These are phyloP conservation scores for Rosa lucieae DNA, from an alignment of 306 rosid genomes.

Conservation along the genomic window DNA sequence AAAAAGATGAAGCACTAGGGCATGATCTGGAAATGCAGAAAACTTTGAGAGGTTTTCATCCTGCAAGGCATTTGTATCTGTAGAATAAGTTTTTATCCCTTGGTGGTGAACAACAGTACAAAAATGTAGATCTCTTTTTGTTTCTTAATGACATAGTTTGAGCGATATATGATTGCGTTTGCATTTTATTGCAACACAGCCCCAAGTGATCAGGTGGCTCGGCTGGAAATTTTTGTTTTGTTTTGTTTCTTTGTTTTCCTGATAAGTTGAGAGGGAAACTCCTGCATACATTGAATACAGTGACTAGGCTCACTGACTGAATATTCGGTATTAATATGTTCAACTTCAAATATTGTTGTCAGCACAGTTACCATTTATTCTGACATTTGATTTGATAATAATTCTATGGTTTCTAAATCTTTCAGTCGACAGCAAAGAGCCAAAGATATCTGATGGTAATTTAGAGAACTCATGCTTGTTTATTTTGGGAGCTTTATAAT, in stretches of 20 bases:
- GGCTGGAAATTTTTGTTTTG: not conserved
- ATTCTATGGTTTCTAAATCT: not conserved
- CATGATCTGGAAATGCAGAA: constrained; percentile 10
- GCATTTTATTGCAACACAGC: not conserved
- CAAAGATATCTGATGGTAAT: too few relatives aligned
- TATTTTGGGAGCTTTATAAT: not conserved
- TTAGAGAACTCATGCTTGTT: not conserved
- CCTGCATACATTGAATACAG: not conserved
- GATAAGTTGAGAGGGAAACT: not conserved
- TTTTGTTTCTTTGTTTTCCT: not conserved
- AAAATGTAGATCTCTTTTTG: too few relatives aligned
- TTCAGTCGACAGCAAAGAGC: not conserved
- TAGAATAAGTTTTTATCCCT: too few relatives aligned
- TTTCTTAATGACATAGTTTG: too few relatives aligned
- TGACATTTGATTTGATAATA: not conserved
- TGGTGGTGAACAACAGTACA: too few relatives aligned
- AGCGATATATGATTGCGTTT: not conserved
- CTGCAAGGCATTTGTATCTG: too few relatives aligned
- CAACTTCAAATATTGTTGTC: not conserved
- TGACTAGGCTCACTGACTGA: not conserved
- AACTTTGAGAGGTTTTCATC: not conserved
- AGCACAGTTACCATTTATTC: not conserved
- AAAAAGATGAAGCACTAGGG: constrained; percentile 21
- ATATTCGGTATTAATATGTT: not conserved
- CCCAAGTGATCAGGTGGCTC: not conserved